Conservation (phyloP, 768 basidiomycete species). For the Hygrophorus pudorinus region DNA sequence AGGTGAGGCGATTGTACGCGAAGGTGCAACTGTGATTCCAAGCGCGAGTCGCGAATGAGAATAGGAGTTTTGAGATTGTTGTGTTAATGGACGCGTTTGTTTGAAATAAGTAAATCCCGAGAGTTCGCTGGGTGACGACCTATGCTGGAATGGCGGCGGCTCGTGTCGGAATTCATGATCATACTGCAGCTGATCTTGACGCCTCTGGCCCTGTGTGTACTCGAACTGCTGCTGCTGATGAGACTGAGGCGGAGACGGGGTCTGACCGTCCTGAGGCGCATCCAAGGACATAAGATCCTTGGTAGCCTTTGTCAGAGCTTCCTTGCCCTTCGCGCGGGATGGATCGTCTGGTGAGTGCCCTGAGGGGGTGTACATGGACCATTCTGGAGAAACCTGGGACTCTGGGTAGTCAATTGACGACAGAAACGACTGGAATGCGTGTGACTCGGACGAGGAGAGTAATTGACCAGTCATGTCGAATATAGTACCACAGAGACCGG, state of each 20-base stretch:
- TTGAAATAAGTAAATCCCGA: too few relatives aligned
- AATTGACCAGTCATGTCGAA: slow-evolving; percentile 36
- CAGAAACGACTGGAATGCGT: slow-evolving; percentile 62
- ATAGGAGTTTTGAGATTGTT: slow-evolving; percentile 5
- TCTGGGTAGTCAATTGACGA: slow-evolving; percentile 37
- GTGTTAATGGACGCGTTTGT: neutral
- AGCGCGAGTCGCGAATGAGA: neutral
- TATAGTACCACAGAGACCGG: slow-evolving; percentile 1
- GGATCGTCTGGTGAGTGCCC: slow-evolving; percentile 35
- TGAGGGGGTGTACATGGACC: slow-evolving; percentile 31
- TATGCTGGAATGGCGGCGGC: too few relatives aligned
- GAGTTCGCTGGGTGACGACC: too few relatives aligned
- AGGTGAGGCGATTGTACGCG: slow-evolving; percentile 2
- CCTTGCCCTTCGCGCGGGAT: slow-evolving; percentile 40
- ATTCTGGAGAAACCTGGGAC: slow-evolving; percentile 34
- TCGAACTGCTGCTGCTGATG: neutral
- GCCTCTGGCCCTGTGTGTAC: neutral
- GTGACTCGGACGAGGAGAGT: slow-evolving; percentile 55
- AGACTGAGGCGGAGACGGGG: neutral
- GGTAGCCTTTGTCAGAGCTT: slow-evolving; percentile 67
- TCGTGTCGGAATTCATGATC: too few relatives aligned
- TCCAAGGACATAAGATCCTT: slow-evolving; percentile 78
- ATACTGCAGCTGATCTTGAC: too few relatives aligned
- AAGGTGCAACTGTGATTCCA: too few relatives aligned
- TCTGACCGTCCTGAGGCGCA: neutral